phyloP scores from a whole-genome alignment of 495 filamentous ascomycete species.

The Neurospora pannonica region DNA sequence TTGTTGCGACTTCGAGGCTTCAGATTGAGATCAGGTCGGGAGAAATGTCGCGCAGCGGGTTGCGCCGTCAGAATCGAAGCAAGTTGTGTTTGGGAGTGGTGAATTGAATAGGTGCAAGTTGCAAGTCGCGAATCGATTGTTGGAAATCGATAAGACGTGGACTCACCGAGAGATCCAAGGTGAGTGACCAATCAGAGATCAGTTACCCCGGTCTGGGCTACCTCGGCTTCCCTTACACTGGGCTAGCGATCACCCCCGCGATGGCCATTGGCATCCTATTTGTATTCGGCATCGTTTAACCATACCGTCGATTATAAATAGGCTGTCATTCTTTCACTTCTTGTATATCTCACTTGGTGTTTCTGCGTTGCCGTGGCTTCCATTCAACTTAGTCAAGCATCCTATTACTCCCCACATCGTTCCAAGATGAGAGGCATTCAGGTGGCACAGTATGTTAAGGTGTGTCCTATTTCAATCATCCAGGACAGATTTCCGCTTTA shows the following conservation, averaged over 20 bases:
- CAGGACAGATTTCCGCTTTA: neutral
- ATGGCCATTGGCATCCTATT: neutral
- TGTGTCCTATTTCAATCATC: neutral
- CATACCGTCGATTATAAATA: neutral
- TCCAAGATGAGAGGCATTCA: slow-evolving; percentile 72
- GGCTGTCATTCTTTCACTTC: neutral
- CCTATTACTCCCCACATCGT: neutral
- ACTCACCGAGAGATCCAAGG: slow-evolving; percentile 10
- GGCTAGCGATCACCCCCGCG: neutral
- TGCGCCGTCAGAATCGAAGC: neutral
- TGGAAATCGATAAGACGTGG: slow-evolving; percentile 6
- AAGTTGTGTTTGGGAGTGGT: neutral
- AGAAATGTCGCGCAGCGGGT: neutral
- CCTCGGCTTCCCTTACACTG: slow-evolving; percentile 1
- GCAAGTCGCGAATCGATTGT: neutral
- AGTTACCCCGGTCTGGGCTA: slow-evolving; percentile 15
- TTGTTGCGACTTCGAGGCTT: neutral
- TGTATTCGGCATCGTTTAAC: neutral
- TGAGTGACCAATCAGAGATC: slow-evolving; percentile 19
- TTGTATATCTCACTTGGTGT: neutral
- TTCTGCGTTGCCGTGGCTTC: neutral
- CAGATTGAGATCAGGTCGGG: neutral
- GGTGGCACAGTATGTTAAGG: slow-evolving; percentile 74
- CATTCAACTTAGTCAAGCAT: neutral
- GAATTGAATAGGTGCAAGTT: neutral